Conservation (phyloP, 225 moss, liverwort and hornwort species). For the Antitrichia curtipendula region DNA sequence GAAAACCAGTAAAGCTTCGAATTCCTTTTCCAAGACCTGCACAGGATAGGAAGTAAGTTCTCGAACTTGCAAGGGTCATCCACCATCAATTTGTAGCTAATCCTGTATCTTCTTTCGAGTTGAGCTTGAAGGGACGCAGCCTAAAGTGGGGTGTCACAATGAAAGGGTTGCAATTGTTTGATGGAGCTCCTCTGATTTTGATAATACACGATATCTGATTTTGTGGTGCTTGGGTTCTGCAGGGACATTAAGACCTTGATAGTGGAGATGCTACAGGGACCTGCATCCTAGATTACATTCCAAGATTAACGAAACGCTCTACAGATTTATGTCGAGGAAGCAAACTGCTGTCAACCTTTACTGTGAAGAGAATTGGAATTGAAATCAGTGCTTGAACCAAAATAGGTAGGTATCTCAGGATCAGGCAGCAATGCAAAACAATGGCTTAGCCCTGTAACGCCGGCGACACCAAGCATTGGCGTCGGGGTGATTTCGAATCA, state of each 20-base stretch:
- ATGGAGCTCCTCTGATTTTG: background rate
- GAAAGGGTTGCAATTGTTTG: background rate
- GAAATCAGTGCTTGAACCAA: background rate
- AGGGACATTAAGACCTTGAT: constrained; percentile 84
- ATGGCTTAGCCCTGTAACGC: background rate
- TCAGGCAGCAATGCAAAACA: background rate
- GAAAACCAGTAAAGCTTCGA: constrained; percentile 65
- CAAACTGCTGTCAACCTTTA: background rate
- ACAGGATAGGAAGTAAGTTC: constrained; percentile 72
- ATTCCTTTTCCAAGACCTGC: constrained; percentile 90
- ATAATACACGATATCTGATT: background rate
- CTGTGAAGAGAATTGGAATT: background rate
- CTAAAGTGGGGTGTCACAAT: background rate
- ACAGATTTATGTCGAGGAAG: background rate
- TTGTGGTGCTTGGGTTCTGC: background rate
- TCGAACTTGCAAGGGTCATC: background rate
- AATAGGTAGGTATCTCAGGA: background rate
- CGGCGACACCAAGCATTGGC: background rate
- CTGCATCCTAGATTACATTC: background rate
- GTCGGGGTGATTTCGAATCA: background rate
- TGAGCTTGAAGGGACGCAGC: background rate
- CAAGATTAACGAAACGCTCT: background rate
- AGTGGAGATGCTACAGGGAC: constrained; percentile 62
- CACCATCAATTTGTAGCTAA: background rate
- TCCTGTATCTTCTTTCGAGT: background rate